Evolutionary conservation across 2,329 filamentous ascomycete genomes (phyloP), one percentile per base, ranked within the genome.

Genomic region (Seiridium cupressi): DNA sequence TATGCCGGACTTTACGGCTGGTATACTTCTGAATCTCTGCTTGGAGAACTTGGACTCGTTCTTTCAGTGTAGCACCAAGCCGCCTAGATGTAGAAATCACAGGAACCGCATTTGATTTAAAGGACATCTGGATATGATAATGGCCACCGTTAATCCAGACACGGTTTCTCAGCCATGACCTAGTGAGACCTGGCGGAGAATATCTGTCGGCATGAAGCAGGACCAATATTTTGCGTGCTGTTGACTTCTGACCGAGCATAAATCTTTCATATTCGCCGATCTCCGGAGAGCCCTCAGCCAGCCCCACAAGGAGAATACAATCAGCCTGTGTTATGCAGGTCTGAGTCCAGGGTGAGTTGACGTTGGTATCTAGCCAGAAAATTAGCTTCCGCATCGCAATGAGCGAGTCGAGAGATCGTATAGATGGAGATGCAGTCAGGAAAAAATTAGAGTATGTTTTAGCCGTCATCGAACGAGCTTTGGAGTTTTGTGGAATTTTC

Each of bases 1-100:
- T 90, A 68, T 96, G 93, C 34, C 91, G 88, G n/a, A 96, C 88
- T 65, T 91, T 89, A n/a, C 92, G 86, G 1, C 93, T 97, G 0
- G 96, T 98, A 73, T 97, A 99, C 72, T 97, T 98, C 71, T 98
- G 94, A 26, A 99, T 97, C 72, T 98, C 95, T 0, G 95, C 95
- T 72, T 98, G 95, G 3, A 99, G 75, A 5, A 95, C 93, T 73
- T 99, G 94, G 4, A 99, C 95, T 42, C 93, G 83, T 70, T 97
- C 91, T 73, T 97, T 98, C 62, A 99, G 78, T 0, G 89, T 92
- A 4, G 90, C 90, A 1, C 94, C 93, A 13, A 96, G 89, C 56
- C 90, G 89, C 67, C 92, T 92, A 10, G 49, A 53, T 1, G 86
- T 84, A 11, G 89, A 85, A 68, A 93, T 89, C 0, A 90, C 86